Evolutionary conservation across 352 stramenopile genomes (phyloP).

Genomic region (Globisporangium carolinianum): DNA sequence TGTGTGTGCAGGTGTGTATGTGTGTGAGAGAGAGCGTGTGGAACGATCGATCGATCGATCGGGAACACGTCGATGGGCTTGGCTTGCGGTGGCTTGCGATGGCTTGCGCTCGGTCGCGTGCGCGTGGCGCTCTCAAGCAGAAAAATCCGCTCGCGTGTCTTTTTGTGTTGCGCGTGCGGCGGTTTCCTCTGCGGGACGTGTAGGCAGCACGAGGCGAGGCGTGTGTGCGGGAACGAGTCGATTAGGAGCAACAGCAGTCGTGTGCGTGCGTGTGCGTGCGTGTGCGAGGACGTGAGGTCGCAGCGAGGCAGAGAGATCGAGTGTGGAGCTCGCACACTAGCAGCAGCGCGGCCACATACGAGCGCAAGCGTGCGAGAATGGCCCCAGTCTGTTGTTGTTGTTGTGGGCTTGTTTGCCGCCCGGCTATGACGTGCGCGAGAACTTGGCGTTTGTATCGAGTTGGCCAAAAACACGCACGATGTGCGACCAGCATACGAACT

Average conservation of each 20-base stretch:
- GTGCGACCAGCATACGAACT: background rate
- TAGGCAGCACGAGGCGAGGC: too few relatives aligned
- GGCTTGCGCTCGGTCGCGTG: background rate
- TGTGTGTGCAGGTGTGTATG: background rate
- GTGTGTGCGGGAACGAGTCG: background rate
- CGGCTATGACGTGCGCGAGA: background rate
- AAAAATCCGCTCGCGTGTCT: background rate
- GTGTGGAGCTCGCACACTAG: background rate
- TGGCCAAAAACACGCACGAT: background rate
- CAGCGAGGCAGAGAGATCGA: background rate
- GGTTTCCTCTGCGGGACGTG: background rate
- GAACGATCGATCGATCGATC: too few relatives aligned
- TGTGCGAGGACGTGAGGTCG: background rate
- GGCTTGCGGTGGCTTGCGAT: background rate
- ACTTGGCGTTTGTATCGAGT: background rate
- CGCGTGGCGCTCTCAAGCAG: background rate
- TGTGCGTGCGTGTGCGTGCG: background rate
- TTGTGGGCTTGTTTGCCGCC: background rate
- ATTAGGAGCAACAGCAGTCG: background rate
- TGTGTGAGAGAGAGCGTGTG: background rate
- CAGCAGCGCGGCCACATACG: too few relatives aligned
- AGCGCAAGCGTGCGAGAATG: background rate
- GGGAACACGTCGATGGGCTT: too few relatives aligned
- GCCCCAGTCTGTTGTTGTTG: too few relatives aligned
- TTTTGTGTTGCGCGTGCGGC: background rate